phyloP scores from a whole-genome alignment of 2,329 filamentous ascomycete species.

The Ophiostoma tasmaniense region DNA sequence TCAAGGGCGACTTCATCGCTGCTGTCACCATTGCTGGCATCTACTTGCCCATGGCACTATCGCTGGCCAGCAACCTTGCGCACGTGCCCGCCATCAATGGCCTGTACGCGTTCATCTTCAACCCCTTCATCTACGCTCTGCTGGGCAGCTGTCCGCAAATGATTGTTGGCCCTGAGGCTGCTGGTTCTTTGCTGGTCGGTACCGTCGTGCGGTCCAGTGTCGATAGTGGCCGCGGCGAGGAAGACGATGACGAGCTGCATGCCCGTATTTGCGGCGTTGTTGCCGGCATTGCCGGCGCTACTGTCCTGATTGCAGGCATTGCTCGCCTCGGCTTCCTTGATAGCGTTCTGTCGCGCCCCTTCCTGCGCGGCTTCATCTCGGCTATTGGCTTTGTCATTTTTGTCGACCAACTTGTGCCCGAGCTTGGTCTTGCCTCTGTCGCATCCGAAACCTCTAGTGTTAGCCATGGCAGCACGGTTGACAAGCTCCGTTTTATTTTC shows the following conservation, averaged over 20 bases:
- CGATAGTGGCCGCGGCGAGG: constrained; percentile 53
- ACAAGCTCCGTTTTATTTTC: constrained; percentile 76
- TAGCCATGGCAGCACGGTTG: constrained; percentile 74
- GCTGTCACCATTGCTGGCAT: constrained; percentile 96
- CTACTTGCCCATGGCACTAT: constrained; percentile 95
- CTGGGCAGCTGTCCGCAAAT: constrained; percentile 88
- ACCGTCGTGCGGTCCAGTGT: constrained; percentile 74
- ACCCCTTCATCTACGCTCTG: constrained; percentile 82
- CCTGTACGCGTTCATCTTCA: constrained; percentile 88
- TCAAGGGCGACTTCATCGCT: constrained; percentile 78
- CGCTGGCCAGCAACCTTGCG: constrained; percentile 82
- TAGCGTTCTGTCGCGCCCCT: constrained; percentile 85
- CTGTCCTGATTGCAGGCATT: constrained; percentile 79
- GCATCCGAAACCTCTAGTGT: constrained; percentile 56
- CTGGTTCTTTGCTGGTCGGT: constrained; percentile 82
- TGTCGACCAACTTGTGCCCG: constrained; percentile 87
- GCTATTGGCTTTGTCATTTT: constrained; percentile 95
- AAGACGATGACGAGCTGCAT: constrained; percentile 59
- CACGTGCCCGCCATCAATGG: constrained; percentile 92
- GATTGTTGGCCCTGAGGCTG: constrained; percentile 90
- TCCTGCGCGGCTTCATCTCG: constrained; percentile 90
- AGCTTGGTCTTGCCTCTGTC: constrained; percentile 64
- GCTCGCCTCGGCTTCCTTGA: constrained; percentile 86
- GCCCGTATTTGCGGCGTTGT: constrained; percentile 81
- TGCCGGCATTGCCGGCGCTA: constrained; percentile 76